These are phyloP conservation scores for Phlegmacium glaucopus DNA, from an alignment of 768 basidiomycete genomes.

Conservation along the genomic window DNA sequence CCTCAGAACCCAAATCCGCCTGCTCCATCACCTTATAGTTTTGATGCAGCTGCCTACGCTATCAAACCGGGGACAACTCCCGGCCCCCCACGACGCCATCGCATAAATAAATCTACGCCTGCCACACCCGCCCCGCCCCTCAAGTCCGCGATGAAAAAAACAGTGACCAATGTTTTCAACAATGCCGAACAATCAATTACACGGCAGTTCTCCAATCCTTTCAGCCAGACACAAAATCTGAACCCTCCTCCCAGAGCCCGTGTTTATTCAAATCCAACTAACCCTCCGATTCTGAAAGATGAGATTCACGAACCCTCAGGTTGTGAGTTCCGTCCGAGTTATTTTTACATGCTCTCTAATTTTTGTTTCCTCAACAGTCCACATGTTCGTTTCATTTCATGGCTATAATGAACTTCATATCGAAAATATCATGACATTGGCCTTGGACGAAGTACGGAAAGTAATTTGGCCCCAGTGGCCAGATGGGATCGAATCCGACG, in stretches of 20 bases:
- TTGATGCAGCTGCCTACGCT: conserved; percentile 28
- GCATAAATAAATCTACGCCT: conserved; percentile 23
- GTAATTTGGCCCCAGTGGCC: conserved; percentile 63
- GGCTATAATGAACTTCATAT: conserved; percentile 62
- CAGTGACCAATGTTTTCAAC: conserved; percentile 19
- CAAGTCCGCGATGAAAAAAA: conserved; percentile 60
- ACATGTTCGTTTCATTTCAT: conserved; percentile 69
- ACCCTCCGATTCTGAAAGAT: conserved; percentile 17
- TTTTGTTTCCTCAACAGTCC: conserved; percentile 39
- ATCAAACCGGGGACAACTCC: conserved; percentile 9
- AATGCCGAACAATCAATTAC: conserved; percentile 25
- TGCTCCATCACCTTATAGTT: conserved; percentile 21
- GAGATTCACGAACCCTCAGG: no score
- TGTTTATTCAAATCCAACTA: conserved; percentile 22
- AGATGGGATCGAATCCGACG: conserved; percentile 52
- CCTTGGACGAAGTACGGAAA: conserved; percentile 56
- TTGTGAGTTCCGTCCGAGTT: not conserved
- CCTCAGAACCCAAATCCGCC: conserved; percentile 18
- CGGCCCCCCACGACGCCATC: conserved; percentile 35
- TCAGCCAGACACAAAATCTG: conserved; percentile 6
- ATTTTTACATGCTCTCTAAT: not conserved
- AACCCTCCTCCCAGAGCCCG: conserved; percentile 24
- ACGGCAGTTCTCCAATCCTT: conserved; percentile 42
- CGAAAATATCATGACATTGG: conserved; percentile 46
- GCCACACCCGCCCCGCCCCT: conserved; percentile 26